Evolutionary conservation across 345 rosid species (phyloP).

Genomic region (Trapa bicornis): DNA sequence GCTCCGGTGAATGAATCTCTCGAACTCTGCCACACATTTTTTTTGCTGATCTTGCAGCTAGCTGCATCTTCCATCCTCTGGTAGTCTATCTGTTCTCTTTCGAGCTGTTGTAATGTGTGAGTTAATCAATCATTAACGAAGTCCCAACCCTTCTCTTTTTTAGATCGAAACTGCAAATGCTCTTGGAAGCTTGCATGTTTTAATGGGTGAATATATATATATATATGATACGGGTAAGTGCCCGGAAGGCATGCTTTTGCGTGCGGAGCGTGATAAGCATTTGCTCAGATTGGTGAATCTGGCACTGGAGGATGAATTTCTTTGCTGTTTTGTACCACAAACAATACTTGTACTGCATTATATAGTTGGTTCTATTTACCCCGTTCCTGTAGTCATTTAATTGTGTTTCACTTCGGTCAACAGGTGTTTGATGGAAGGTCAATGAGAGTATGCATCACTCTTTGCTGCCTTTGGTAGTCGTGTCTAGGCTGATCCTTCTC

Average conservation of each 20-base stretch:
- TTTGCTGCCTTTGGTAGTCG: slow-evolving; percentile 2
- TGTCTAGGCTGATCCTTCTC: neutral
- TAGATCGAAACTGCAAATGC: neutral
- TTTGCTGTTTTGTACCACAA: neutral
- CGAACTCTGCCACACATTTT: neutral
- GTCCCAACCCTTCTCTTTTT: neutral
- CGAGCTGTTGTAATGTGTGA: neutral
- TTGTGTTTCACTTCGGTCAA: slow-evolving; percentile 4
- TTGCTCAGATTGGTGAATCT: neutral
- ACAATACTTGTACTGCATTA: neutral
- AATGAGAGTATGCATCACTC: slow-evolving; percentile 15
- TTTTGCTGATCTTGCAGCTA: neutral
- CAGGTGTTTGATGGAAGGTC: slow-evolving; percentile 35
- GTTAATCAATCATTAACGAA: neutral
- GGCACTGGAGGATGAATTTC: neutral
- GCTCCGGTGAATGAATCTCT: neutral
- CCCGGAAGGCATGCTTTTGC: neutral
- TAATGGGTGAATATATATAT: neutral
- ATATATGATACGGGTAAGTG: neutral
- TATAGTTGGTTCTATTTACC: neutral
- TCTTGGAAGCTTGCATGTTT: neutral
- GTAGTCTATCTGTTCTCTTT: neutral
- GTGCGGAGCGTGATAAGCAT: neutral
- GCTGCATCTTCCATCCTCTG: neutral
- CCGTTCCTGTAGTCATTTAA: neutral